Base-by-base conservation (phyloP, 352 stramenopile species). In the Globisporangium acanthophoron region DNA sequence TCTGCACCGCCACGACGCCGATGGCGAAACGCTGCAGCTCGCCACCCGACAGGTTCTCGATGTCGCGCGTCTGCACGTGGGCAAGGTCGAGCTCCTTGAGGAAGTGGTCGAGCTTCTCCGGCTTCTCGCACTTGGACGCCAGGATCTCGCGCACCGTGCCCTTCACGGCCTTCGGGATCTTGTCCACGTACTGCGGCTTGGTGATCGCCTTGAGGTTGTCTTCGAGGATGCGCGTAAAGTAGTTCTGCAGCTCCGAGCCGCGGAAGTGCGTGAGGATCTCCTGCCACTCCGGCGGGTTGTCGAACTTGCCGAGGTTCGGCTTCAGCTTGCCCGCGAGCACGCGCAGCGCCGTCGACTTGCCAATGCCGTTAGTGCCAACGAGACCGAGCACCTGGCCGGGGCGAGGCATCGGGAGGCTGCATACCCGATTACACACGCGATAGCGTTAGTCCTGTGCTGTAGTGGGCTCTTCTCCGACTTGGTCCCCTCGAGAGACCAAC, bases 111-210 rank as follows among this genome's bases (percentile, higher is more conserved):
- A 96, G 79, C 74, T 76, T 76, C 13, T 88, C 85, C 52, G 87
- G 62, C 66, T 96, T 92, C 61, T 92, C 75, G 75, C 98, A 98
- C 71, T 98, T 98, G 50, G 80, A 66, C 45, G 89, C 88, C 24
- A 99, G 76, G 56, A 99, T 97, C 49, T 88, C 86, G 40, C 78
- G 76, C 33, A 99, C 96, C 46, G 95, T 89, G 31, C 97, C 97
- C 68, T 98, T 96, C 24, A 99, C 90, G 12, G 96, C 96, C 55
- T 95, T 87, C 18, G 97, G 97, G 75, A 99, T 99, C 73, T 99
- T 97, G 88, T 99, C 97, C 44, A 99, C 97, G 73, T 99, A 99
- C 84, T 99, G 98, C 20, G 97, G 97, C 82, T 99, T 99, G 69
- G 98, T 99, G 49, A 98, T 98, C 27, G 97, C 97, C 78, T 99